Percentiles rank a stretch among this genome's conserved stretches.
Conservation (phyloP, 495 filamentous ascomycete genomes). For the Bacidia rubella region DNA sequence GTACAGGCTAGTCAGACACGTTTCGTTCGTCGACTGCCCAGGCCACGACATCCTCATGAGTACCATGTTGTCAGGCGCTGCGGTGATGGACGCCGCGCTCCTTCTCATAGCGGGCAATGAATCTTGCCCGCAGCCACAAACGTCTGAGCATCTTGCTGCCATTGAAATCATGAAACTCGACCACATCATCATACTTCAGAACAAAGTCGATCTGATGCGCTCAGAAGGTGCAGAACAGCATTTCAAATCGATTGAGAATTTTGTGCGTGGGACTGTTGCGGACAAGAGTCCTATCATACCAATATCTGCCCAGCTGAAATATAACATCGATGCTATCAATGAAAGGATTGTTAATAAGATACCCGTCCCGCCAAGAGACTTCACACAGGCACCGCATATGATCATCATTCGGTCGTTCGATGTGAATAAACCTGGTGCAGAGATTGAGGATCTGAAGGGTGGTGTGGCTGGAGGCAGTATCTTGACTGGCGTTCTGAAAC, state of each 20-base stretch:
- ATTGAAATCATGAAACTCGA: constrained; percentile 99
- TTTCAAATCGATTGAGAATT: constrained; percentile 91
- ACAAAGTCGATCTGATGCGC: constrained; percentile 96
- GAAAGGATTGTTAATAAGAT: constrained; percentile 87
- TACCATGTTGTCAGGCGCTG: constrained; percentile 98
- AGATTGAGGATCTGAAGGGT: constrained; percentile 97
- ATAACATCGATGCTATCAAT: constrained; percentile 98
- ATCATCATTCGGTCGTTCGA: constrained; percentile 98
- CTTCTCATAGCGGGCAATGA: constrained; percentile 97
- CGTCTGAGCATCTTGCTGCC: constrained; percentile 93
- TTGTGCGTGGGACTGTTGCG: constrained; percentile 92
- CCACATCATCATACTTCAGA: constrained; percentile 97
- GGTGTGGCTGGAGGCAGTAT: constrained; percentile 97
- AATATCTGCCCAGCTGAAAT: constrained; percentile 96
- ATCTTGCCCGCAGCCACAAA: constrained; percentile 97
- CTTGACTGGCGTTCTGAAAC: constrained; percentile 84
- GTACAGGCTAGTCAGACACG: constrained; percentile 75
- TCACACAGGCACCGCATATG: constrained; percentile 84
- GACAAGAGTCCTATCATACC: constrained; percentile 94
- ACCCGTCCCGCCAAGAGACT: constrained; percentile 80
- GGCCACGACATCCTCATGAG: constrained; percentile 99
- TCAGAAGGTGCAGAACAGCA: constrained; percentile 85
- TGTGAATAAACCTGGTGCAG: constrained; percentile 99
- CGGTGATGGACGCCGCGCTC: constrained; percentile 97
- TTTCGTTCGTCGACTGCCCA: constrained; percentile 97